These are phyloP conservation scores for Exsudoporus frostii DNA, from an alignment of 768 basidiomycete species.

Conservation along the genomic window DNA sequence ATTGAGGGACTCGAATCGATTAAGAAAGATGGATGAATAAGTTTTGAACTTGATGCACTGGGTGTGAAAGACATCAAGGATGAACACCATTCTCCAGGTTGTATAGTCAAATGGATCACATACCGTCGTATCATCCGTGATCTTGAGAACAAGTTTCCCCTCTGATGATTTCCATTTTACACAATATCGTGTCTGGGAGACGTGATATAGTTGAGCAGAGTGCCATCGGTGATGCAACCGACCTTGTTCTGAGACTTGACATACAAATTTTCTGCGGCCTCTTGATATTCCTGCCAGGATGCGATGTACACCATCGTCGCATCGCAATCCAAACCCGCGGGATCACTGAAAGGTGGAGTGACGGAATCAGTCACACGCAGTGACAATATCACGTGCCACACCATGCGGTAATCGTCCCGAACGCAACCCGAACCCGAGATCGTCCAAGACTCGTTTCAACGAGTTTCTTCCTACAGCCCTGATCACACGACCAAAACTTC, in stretches of 20 bases:
- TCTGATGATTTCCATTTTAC: constrained; percentile 88
- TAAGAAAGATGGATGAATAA: constrained; percentile 89
- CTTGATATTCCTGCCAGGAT: constrained; percentile 87
- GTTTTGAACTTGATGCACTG: constrained; percentile 98
- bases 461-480: background rate
- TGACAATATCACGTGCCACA: constrained; percentile 12
- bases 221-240: constrained; percentile 19
- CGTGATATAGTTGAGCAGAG: background rate
- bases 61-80: background rate
- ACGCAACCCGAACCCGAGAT: background rate
- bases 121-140: constrained; percentile 89
- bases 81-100: background rate
- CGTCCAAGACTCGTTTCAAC: background rate
- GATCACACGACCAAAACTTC: background rate
- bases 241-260: constrained; percentile 75
- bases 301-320: constrained; percentile 80
- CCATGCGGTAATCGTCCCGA: background rate
- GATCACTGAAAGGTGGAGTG: constrained; percentile 1
- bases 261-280: constrained; percentile 87
- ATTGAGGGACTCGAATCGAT: constrained; percentile 93
- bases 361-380: constrained; percentile 17
- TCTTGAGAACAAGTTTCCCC: constrained; percentile 87
- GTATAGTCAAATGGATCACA: constrained; percentile 29
- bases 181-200: constrained; percentile 75
- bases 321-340: constrained; percentile 23